A percentile compares a stretch with the other conserved stretches of the same genome.
These are phyloP conservation scores for Spongispora temasekensis DNA, from an alignment of 1,284 basidiomycete species.

Conservation along the genomic window DNA sequence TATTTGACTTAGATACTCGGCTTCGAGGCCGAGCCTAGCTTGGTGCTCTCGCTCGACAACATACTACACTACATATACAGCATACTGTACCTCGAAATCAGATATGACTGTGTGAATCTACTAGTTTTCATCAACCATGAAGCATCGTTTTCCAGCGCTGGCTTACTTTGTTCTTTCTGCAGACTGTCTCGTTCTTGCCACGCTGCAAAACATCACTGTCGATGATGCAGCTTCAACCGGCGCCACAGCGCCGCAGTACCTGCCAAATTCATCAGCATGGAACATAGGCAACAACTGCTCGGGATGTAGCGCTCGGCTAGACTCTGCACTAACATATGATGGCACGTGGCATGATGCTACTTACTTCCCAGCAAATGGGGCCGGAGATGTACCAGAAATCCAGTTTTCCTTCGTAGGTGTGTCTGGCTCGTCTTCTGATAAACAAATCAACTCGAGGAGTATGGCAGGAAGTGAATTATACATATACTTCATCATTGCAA, in stretches of 20 bases:
- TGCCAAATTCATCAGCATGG: not conserved
- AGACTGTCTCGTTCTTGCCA: slow-evolving; percentile 1
- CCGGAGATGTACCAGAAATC: not conserved
- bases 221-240: slow-evolving; percentile 16
- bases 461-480: slow-evolving; percentile 17
- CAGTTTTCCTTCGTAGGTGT: slow-evolving; percentile 17
- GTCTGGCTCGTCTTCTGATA: not conserved
- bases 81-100: no score
- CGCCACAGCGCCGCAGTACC: slow-evolving; percentile 6
- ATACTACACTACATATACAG: no score
- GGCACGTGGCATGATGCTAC: slow-evolving; percentile 23
- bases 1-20: no score
- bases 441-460: not conserved
- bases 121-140: no score
- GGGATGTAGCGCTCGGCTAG: not conserved
- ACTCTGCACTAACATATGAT: slow-evolving; percentile 5
- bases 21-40: no score
- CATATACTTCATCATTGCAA: slow-evolving; percentile 21
- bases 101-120: no score
- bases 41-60: no score
- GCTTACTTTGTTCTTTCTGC: slow-evolving; percentile 1
- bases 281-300: slow-evolving; percentile 4
- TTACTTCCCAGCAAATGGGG: not conserved
- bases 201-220: slow-evolving; percentile 18
- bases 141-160: no score